A percentile compares a stretch with the other conserved stretches of the same genome.
These are phyloP conservation scores for Russula dissimulans DNA, from an alignment of 768 basidiomycete genomes.

Conservation along the genomic window DNA sequence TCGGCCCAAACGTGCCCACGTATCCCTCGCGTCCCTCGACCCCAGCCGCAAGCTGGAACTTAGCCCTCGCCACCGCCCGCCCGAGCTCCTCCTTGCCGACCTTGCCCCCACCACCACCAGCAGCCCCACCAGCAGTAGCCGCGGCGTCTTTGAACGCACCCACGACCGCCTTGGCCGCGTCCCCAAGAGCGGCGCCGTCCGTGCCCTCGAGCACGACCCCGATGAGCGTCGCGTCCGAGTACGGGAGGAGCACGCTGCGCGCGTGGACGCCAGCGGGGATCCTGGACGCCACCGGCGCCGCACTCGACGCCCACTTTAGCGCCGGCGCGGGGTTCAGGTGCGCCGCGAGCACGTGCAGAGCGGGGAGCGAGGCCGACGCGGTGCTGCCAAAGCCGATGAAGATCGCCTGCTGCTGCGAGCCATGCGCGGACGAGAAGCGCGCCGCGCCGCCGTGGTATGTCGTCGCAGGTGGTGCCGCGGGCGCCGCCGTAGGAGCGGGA, in stretches of 20 bases:
- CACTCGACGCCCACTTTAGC: constrained; percentile 79
- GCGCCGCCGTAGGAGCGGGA: constrained; percentile 21
- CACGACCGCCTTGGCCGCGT: constrained; percentile 61
- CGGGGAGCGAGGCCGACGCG: constrained; percentile 53
- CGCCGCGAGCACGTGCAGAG: constrained; percentile 69
- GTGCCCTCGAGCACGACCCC: constrained; percentile 72
- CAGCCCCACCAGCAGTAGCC: constrained; percentile 13
- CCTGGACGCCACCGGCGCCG: constrained; percentile 55
- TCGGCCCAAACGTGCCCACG: constrained; percentile 44
- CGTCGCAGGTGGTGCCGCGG: constrained; percentile 30
- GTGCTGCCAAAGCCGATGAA: constrained; percentile 84
- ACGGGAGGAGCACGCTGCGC: constrained; percentile 70
- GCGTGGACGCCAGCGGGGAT: constrained; percentile 55
- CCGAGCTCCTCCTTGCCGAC: constrained; percentile 63
- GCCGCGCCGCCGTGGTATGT: constrained; percentile 84
- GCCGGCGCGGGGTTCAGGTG: constrained; percentile 71
- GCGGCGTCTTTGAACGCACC: constrained; percentile 48
- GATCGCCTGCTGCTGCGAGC: constrained; percentile 53
- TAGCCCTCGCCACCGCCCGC: constrained; percentile 80
- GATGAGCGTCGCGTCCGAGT: constrained; percentile 86
- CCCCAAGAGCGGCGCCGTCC: constrained; percentile 51
- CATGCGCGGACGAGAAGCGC: constrained; percentile 52
- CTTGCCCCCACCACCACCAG: constrained; percentile 24
- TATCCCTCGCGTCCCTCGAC: constrained; percentile 65
- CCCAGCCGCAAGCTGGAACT: constrained; percentile 66